phyloP scores from a whole-genome alignment of 768 basidiomycete genomes.

The Lactarius pseudohatsudake region DNA sequence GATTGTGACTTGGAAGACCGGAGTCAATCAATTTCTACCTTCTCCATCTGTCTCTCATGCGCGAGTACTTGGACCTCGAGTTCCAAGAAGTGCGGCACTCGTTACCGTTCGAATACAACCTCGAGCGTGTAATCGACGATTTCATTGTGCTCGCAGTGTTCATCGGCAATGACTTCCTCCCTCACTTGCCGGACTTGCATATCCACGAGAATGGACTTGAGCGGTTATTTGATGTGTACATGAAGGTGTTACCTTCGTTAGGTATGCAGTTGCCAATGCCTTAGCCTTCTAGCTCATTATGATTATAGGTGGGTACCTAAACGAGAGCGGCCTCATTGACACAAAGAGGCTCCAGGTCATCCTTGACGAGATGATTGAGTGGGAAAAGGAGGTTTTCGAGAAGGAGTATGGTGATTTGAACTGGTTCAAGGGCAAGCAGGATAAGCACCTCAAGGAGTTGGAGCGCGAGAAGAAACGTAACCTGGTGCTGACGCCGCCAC shows the following conservation, averaged over 20 bases:
- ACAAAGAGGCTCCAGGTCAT: conserved; percentile 79
- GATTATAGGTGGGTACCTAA: conserved; percentile 81
- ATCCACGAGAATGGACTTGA: conserved; percentile 98
- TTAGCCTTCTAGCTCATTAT: not conserved
- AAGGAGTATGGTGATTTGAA: conserved; percentile 86
- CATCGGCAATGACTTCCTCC: conserved; percentile 96
- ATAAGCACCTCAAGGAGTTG: conserved; percentile 64
- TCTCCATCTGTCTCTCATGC: conserved; percentile 88
- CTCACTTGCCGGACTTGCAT: conserved; percentile 93
- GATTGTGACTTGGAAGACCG: conserved; percentile 38
- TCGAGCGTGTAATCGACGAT: conserved; percentile 96
- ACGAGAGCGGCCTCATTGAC: conserved; percentile 84
- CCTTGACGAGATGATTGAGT: conserved; percentile 81
- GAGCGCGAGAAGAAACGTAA: conserved; percentile 53
- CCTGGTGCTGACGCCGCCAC: conserved; percentile 68
- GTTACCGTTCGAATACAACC: conserved; percentile 78
- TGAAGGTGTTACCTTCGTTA: conserved; percentile 79
- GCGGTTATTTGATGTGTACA: conserved; percentile 92
- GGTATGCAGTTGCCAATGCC: conserved; percentile 41
- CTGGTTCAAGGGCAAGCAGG: conserved; percentile 94
- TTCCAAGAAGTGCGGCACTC: conserved; percentile 70
- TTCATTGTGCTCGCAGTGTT: conserved; percentile 97
- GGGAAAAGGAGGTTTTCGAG: conserved; percentile 91
- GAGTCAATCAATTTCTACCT: conserved; percentile 92
- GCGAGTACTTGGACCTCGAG: conserved; percentile 97